Conservation (phyloP, 768 basidiomycete species). For the Termitomyces sp. region DNA sequence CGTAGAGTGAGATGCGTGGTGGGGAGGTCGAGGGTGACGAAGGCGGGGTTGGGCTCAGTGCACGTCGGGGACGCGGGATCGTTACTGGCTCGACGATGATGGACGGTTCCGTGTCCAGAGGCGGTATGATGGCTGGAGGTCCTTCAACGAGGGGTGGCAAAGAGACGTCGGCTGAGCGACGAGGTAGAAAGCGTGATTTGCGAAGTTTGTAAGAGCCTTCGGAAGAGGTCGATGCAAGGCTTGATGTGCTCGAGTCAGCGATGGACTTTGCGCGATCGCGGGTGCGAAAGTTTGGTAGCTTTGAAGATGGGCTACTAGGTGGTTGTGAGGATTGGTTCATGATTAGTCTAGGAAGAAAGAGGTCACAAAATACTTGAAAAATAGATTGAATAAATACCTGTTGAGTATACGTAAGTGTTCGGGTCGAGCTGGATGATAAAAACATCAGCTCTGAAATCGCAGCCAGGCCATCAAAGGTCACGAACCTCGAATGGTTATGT, state of each 20-base stretch:
- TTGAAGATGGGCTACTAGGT: conserved; percentile 30
- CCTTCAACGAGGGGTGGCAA: background rate
- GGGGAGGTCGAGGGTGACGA: conserved; percentile 25
- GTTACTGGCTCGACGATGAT: conserved; percentile 64
- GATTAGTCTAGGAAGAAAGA: background rate
- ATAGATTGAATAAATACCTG: background rate
- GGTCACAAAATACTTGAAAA: background rate
- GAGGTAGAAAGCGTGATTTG: conserved; percentile 32
- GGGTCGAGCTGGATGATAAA: no score
- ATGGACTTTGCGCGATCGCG: conserved; percentile 61
- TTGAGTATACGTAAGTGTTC: no score
- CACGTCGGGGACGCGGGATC: conserved; percentile 47
- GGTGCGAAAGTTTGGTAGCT: conserved; percentile 50
- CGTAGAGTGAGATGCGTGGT: conserved; percentile 33
- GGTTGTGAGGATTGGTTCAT: background rate
- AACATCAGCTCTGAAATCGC: no score
- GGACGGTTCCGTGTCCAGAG: conserved; percentile 36
- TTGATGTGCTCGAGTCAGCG: conserved; percentile 36
- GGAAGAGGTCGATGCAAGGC: conserved; percentile 29
- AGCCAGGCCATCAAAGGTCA: no score
- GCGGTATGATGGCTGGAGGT: background rate
- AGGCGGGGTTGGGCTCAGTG: conserved; percentile 34
- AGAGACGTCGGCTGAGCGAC: conserved; percentile 13
- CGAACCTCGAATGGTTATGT: no score
- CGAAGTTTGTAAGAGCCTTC: conserved; percentile 26